phyloP scores from a whole-genome alignment of 345 rosid genomes.

The Atalantia buxifolia region DNA sequence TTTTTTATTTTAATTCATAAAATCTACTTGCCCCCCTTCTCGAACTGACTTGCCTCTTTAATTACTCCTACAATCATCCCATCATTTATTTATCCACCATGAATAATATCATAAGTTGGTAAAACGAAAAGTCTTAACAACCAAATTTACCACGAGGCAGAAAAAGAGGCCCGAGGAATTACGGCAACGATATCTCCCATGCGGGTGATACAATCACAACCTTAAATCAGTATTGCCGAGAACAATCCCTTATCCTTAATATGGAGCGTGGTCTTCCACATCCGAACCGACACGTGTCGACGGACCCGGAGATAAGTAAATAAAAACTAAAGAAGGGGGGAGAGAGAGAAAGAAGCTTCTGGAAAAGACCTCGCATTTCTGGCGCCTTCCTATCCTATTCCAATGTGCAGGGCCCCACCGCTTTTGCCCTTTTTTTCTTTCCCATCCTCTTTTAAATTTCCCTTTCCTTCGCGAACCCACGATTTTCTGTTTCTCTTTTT shows the following conservation, averaged over 20 bases:
- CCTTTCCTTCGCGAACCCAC: slow-evolving; percentile 40
- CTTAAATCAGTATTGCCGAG: not conserved
- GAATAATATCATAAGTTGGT: too few species aligned
- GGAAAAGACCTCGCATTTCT: slow-evolving; percentile 40
- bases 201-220: not conserved
- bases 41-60: too few species aligned
- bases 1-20: too few species aligned
- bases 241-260: not conserved
- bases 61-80: too few species aligned
- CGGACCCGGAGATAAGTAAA: not conserved
- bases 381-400: slow-evolving; percentile 33
- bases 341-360: slow-evolving; percentile 42
- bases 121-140: not conserved
- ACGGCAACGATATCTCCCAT: not conserved
- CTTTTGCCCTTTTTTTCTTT: slow-evolving; percentile 3
- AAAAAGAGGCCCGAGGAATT: not conserved
- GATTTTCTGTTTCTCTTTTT: slow-evolving; percentile 8
- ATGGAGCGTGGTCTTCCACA: not conserved
- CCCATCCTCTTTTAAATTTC: not conserved
- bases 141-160: not conserved
- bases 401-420: slow-evolving; percentile 28
- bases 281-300: not conserved
- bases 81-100: too few species aligned
- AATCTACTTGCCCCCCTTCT: too few species aligned
- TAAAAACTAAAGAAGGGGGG: not conserved